Evolutionary conservation across 805 yeast species (phyloP), one percentile per base, ranked within the genome.

Genomic region (Brettanomyces nanus): DNA sequence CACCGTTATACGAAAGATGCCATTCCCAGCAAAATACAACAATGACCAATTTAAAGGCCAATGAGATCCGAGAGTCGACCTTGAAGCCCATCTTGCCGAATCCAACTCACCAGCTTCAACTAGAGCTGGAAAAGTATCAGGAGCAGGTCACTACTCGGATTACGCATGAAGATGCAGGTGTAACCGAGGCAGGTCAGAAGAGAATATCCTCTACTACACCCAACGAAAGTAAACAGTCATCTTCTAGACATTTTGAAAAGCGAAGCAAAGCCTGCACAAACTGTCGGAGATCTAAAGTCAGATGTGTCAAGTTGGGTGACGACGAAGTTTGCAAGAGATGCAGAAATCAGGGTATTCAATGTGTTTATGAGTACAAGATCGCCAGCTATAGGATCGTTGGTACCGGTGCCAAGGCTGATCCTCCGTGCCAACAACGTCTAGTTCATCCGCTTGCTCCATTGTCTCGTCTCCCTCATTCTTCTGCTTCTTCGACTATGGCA

Each of bases 201-300:
- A 23, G 11, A 23, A 11, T 23, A 11, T 9, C 10, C 26, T 23
- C 26, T 23, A n/a, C n/a, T n/a, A n/a, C n/a, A n/a, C n/a, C n/a
- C n/a, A 11, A 23, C 10, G 11, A 23, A 7, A 11, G 26, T 23
- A 23, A 23, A 23, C 7, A 23, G 26, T 23, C 26, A 11, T 11
- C 26, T 23, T 4, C 11, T 29, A 7, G 28, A 37, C n/a, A n/a
- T n/a, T n/a, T n/a, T n/a, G 15, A 23, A 38, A 36, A 14, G 20
- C 45, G 68, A 33, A 56, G 56, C 27, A 77, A 73, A 49, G 85
- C 86, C 3, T 80, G 87, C 53, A 64, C 73, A 19, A 65, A 67
- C 47, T 80, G 87, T 52, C 69, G 82, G 39, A 65, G 65, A 49
- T 65, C 80, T 18, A 80, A 80, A 55, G 77, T 79, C 20, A 76